Conservation (phyloP, 371 early-diverging fungal genomes). For the Dichotomocladium elegans region DNA sequence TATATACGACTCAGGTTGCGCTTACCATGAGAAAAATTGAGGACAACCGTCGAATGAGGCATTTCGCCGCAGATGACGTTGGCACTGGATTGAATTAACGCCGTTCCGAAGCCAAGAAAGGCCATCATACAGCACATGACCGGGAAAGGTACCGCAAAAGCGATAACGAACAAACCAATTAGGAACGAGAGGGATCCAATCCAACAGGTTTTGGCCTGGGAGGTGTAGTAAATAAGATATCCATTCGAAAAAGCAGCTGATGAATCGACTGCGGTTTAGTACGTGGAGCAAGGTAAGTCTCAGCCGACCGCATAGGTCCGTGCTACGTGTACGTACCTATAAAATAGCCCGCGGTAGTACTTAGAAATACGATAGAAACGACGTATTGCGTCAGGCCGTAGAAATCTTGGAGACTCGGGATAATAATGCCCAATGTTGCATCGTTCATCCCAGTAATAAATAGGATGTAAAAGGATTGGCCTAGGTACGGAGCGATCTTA, state of each 20-base stretch:
- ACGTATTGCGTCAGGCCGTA: conserved; percentile 20
- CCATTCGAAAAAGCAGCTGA: conserved; percentile 22
- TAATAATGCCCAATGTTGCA: conserved; percentile 22
- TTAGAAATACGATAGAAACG: conserved; percentile 19
- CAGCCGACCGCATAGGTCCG: no score
- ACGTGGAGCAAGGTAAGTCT: background rate
- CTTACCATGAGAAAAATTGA: conserved; percentile 21
- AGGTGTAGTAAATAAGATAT: conserved; percentile 10
- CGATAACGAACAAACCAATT: conserved; percentile 3
- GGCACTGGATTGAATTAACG: conserved; percentile 8
- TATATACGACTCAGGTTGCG: background rate
- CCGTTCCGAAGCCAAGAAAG: conserved; percentile 17
- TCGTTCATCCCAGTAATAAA: conserved; percentile 25
- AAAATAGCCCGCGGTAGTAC: conserved; percentile 16
- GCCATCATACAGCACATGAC: conserved; percentile 16
- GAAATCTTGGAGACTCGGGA: conserved; percentile 16
- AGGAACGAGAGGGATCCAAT: conserved; percentile 9
- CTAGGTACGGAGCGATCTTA: conserved; percentile 7
- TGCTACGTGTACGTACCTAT: conserved; percentile 1
- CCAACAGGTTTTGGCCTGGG: conserved; percentile 10
- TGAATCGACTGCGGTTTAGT: background rate
- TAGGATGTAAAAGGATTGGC: conserved; percentile 16
- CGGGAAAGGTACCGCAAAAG: conserved; percentile 19
- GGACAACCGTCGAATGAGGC: conserved; percentile 11
- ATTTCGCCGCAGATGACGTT: conserved; percentile 19